Percentiles rank a stretch among this genome's conserved stretches.
phyloP scores from a whole-genome alignment of 2,329 filamentous ascomycete genomes.

The Clarireedia paspali region DNA sequence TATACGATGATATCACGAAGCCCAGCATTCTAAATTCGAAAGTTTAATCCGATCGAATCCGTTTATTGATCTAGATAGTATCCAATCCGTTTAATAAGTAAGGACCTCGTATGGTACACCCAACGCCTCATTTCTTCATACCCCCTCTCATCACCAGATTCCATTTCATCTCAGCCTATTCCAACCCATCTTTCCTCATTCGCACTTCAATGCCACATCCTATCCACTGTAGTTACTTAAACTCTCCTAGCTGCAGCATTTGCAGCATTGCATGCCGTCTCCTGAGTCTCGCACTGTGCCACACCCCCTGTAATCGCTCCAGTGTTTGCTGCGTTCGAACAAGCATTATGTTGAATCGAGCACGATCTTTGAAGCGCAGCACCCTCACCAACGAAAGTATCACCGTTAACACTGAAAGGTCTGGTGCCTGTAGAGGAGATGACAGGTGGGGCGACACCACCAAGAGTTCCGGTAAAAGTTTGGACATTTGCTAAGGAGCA shows the following conservation, averaged over 20 bases:
- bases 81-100: no score
- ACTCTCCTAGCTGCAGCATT: background rate
- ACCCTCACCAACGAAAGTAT: constrained; percentile 47
- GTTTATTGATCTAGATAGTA: no score
- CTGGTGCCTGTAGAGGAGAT: constrained; percentile 42
- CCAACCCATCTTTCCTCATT: no score
- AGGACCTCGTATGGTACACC: no score
- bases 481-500: constrained; percentile 30
- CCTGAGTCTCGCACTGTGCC: constrained; percentile 48
- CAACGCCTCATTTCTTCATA: no score
- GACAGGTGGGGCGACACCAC: constrained; percentile 39
- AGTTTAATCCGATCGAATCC: no score
- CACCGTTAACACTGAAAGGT: constrained; percentile 48
- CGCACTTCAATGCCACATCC: no score
- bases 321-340: constrained; percentile 45
- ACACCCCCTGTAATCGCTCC: constrained; percentile 36
- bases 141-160: no score
- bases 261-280: constrained; percentile 28
- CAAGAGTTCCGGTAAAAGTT: constrained; percentile 40
- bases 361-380: constrained; percentile 54
- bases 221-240: no score
- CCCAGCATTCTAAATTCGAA: no score
- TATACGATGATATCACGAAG: no score
- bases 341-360: constrained; percentile 34
- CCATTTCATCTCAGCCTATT: no score